Conservation (phyloP, 208 protist species). For the Histomonas meleagridis region DNA sequence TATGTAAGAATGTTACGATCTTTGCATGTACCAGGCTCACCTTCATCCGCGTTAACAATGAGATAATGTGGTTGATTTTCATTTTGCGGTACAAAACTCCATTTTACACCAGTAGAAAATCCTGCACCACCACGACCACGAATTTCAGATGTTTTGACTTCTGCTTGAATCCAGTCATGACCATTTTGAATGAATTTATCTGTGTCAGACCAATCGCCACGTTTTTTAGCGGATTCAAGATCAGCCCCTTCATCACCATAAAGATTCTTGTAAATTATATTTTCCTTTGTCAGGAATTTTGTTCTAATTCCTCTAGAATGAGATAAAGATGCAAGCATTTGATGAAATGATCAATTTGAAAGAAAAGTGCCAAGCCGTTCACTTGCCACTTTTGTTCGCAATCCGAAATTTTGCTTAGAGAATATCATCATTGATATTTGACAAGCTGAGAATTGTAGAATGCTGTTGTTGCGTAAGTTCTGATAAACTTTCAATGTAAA, state of each 20-base stretch:
- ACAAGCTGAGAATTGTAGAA: too few relatives aligned
- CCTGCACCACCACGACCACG: conserved; percentile 89
- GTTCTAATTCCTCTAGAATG: too few relatives aligned
- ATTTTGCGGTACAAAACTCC: conserved; percentile 86
- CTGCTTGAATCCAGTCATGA: conserved; percentile 83
- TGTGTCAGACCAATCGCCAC: conserved; percentile 90
- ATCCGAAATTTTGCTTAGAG: too few relatives aligned
- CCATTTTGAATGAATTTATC: conserved; percentile 84
- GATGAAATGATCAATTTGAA: too few relatives aligned
- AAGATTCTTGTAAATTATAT: conserved; percentile 94
- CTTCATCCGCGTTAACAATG: conserved; percentile 95
- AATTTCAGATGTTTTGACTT: conserved; percentile 78
- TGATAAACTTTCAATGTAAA: too few relatives aligned
- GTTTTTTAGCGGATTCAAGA: conserved; percentile 65
- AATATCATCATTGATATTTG: too few relatives aligned
- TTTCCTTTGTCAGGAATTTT: conserved; percentile 73
- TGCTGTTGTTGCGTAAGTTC: too few relatives aligned
- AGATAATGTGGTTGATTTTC: conserved; percentile 75
- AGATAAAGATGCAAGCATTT: too few relatives aligned
- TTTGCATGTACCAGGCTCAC: conserved; percentile 95
- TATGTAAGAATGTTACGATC: conserved; percentile 96
- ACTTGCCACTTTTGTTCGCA: too few relatives aligned
- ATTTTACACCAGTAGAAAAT: conserved; percentile 94
- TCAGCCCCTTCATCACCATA: conserved; percentile 79
- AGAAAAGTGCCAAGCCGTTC: too few relatives aligned